phyloP scores from a whole-genome alignment of 2,329 filamentous ascomycete species.

The Trichothecium sympodiale region DNA sequence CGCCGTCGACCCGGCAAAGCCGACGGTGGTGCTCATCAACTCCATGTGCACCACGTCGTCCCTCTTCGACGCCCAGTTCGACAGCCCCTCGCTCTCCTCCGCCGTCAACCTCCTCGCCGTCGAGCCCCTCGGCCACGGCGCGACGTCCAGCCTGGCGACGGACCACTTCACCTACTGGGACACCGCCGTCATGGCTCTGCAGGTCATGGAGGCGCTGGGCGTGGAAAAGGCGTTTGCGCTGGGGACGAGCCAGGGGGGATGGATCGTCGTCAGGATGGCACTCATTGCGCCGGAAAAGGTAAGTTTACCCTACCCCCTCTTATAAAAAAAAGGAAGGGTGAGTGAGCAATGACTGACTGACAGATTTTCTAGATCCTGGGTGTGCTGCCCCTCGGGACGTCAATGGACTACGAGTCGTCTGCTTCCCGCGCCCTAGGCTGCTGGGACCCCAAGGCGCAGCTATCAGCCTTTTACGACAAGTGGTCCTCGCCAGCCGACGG shows the following conservation, averaged over 20 bases:
- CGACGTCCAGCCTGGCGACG: slow-evolving; percentile 21
- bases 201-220: slow-evolving; percentile 40
- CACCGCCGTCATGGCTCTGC: slow-evolving; percentile 39
- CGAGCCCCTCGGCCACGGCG: slow-evolving; percentile 41
- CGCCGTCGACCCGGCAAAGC: slow-evolving; percentile 35
- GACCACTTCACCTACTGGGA: slow-evolving; percentile 48
- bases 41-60: slow-evolving; percentile 38
- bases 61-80: slow-evolving; percentile 33
- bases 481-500: slow-evolving; percentile 19
- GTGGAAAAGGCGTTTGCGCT: slow-evolving; percentile 36
- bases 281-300: slow-evolving; percentile 36
- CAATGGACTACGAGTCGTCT: slow-evolving; percentile 40
- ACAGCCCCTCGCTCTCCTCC: slow-evolving; percentile 24
- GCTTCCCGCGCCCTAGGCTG: slow-evolving; percentile 32
- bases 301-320: slow-evolving; percentile 6
- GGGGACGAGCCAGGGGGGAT: slow-evolving; percentile 41
- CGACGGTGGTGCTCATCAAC: slow-evolving; percentile 40
- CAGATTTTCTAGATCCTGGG: slow-evolving; percentile 34
- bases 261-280: slow-evolving; percentile 39
- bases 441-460: slow-evolving; percentile 34
- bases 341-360: slow-evolving; percentile 1
- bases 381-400: slow-evolving; percentile 36
- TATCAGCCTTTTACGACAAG: slow-evolving; percentile 22
- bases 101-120: slow-evolving; percentile 38
- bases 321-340: slow-evolving; percentile 3